Base-by-base conservation (phyloP, 2,329 filamentous ascomycete species). In the Aspergillus fischeri region DNA sequence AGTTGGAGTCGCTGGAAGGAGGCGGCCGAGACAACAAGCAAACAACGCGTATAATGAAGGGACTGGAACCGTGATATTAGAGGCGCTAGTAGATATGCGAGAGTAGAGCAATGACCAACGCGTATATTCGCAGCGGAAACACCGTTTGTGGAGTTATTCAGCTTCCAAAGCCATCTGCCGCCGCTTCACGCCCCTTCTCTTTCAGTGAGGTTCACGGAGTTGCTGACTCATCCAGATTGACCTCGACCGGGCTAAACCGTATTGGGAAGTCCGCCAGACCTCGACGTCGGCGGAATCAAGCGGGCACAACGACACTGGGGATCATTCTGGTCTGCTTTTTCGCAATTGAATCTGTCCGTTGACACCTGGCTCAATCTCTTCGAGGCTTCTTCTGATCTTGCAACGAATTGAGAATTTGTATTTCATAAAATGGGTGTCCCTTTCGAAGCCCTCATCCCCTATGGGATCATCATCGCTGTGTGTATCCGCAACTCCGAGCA, bases 401-500 rank as follows among this genome's bases (percentile, higher is more conserved):
- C 42, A 52, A 21, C 45, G 53, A 38, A n/a, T 51, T 54, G 38
- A 32, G 47, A 52, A 44, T 51, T 44, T 60, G 24, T 51, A 59
- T 49, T 52, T 25, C 49, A 56, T 63, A 64, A 62, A 63, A 86
- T 86, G 85, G 84, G 83, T 74, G 83, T 88, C 61, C 85, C 85
- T 48, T 87, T 87, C 72, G 85, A 88, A 77, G 81, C 85, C 63
- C 74, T 87, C 64, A 70, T 87, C 66, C 85, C 85, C 51, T 87
- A 86, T 71, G 85, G 79, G 65, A 83, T 87, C 70, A 84, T 86
- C 75, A 75, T 85, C 55, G 80, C 74, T 70, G 84, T 86, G 81
- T 60, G 82, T 76, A 51, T n/a, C 49, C 28, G 17, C 32, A 41
- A 53, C 41, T 48, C 54, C 53, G 24, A 55, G 29, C 35, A 45